Evolutionary conservation across 2,329 filamentous ascomycete species (phyloP), one percentile per base, ranked within the genome.

Genomic region (Botrytis galanthina): DNA sequence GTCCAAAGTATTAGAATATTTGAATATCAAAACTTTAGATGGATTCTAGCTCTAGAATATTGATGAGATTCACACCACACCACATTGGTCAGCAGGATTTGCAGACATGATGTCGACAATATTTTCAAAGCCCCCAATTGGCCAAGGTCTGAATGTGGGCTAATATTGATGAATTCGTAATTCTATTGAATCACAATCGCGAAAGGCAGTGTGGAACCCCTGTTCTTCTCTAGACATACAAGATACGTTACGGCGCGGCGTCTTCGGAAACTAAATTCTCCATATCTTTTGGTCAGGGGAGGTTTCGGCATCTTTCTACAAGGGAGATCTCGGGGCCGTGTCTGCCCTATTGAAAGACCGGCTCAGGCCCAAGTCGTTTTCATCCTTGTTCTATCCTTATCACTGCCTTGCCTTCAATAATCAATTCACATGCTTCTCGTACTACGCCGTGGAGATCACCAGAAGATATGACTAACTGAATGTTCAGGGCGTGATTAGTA

Each of bases 31-130:
- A 42, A 32, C 48, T 68, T 68, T n/a, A 42, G 35, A 57, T 68
- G 61, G 57, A 67, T 37, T 26, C 35, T 35, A 54, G 44, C 59
- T 44, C 61, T n/a, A 60, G 42, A 32, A 32, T 14, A 60, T 64
- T 26, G 29, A 46, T 46, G 57, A 71, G 16, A 46, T 42, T 35
- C n/a, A 64, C 16, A 22, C 26, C n/a, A 64, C 16, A 22, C 26
- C n/a, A n/a, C 48, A 72, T 72, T 72, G 70, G 70, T 60, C 70
- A 60, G 70, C 62, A 68, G 62, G 54, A 44, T 67, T 67, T n/a
- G 32, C 32, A 39, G 37, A 60, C 61, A 68, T 67, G 70, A 72
- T 68, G 22, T 72, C 20, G 39, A 48, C 70, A 32, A 46, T 37
- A 10, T 29, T 60, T 46, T 29, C 22, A n/a, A 16, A 37, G 57